Conservation (phyloP, 2,329 filamentous ascomycete species). For the Microcera coccophila region DNA sequence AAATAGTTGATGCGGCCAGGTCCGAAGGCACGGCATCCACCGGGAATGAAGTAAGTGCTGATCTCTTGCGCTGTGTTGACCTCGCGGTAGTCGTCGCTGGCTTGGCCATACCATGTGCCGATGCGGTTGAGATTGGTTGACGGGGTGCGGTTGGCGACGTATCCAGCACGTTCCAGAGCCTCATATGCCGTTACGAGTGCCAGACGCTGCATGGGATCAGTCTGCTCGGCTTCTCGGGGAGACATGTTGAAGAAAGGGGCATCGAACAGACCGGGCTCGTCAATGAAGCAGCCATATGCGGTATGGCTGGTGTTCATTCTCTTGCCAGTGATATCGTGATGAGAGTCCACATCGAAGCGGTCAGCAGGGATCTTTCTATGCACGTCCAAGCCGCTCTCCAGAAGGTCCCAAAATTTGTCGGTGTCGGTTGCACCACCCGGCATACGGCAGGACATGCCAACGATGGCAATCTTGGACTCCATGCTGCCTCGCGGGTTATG, state of each 20-base stretch:
- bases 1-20: slow-evolving; percentile 51
- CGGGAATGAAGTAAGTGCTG: slow-evolving; percentile 52
- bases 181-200: slow-evolving; percentile 74
- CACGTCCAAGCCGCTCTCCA: slow-evolving; percentile 64
- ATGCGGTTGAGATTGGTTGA: slow-evolving; percentile 59
- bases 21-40: slow-evolving; percentile 24
- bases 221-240: slow-evolving; percentile 69
- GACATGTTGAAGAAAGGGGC: slow-evolving; percentile 81
- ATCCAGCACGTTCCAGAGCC: slow-evolving; percentile 71
- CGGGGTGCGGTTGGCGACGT: slow-evolving; percentile 62
- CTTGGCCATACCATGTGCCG: slow-evolving; percentile 71
- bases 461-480: slow-evolving; percentile 75
- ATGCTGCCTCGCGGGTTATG: too few species aligned
- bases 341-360: slow-evolving; percentile 63
- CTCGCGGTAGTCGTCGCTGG: slow-evolving; percentile 73
- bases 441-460: slow-evolving; percentile 55
- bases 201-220: slow-evolving; percentile 71
- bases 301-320: slow-evolving; percentile 68
- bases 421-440: slow-evolving; percentile 43
- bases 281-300: slow-evolving; percentile 65
- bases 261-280: slow-evolving; percentile 71
- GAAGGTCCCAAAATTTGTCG: slow-evolving; percentile 57
- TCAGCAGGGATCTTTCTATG: slow-evolving; percentile 60
- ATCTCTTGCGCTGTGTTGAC: slow-evolving; percentile 70
- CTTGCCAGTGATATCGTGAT: slow-evolving; percentile 65